These are phyloP conservation scores for Panicum miliaceum DNA, from an alignment of 176 grass and related monocot genomes.

Conservation along the genomic window DNA sequence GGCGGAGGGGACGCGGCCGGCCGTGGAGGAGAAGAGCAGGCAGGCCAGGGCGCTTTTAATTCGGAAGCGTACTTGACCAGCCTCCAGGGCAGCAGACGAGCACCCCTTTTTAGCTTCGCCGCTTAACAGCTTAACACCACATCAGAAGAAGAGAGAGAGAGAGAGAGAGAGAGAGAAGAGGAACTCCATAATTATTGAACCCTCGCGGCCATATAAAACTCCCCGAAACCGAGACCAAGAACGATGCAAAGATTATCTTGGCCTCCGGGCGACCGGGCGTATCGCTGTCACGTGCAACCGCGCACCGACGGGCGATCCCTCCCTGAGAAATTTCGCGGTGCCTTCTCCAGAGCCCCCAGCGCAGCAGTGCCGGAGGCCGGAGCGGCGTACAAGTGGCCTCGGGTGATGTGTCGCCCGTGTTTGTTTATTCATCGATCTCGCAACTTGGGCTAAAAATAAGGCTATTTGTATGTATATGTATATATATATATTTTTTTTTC, in stretches of 20 bases:
- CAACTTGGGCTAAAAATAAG: conserved; percentile 43
- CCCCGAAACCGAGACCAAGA: conserved; percentile 34
- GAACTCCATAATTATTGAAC: conserved; percentile 38
- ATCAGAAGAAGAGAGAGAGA: neutral
- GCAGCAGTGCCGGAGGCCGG: neutral
- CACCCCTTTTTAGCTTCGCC: conserved; percentile 50
- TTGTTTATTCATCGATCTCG: conserved; percentile 51
- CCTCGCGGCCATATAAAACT: conserved; percentile 27
- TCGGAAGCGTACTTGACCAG: conserved; percentile 45
- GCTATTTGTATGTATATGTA: neutral
- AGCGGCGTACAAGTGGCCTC: conserved; percentile 48
- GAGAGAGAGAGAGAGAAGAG: neutral
- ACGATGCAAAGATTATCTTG: conserved; percentile 58
- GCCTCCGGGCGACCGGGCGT: conserved; percentile 47
- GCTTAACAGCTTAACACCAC: conserved; percentile 22
- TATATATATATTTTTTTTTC: neutral
- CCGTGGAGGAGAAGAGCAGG: neutral
- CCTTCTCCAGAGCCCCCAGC: conserved; percentile 37
- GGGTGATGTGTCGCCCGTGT: conserved; percentile 6
- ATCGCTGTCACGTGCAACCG: conserved; percentile 63
- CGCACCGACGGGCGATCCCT: conserved; percentile 53
- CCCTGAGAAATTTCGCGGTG: conserved; percentile 46
- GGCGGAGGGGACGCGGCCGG: neutral
- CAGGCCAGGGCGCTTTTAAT: conserved; percentile 25
- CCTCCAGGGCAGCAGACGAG: neutral